Percentiles rank a stretch among this genome's conserved stretches.
phyloP scores from a whole-genome alignment of 2,329 filamentous ascomycete species.

The Neonectria ditissima region DNA sequence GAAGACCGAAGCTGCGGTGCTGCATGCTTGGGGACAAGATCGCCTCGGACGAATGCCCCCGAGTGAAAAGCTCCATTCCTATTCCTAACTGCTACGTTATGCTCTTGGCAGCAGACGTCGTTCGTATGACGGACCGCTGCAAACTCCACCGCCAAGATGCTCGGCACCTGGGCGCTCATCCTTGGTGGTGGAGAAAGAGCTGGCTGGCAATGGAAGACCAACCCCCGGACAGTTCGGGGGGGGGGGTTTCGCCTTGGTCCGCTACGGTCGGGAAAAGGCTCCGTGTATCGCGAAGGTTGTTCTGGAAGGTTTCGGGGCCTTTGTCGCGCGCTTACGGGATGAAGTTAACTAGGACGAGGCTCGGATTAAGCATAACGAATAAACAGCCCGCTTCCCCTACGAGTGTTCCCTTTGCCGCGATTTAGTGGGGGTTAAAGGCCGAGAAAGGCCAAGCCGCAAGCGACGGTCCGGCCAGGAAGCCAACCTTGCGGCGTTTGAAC shows the following conservation, averaged over 20 bases:
- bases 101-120: background rate
- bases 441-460: background rate
- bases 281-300: background rate
- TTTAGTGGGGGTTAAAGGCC: background rate
- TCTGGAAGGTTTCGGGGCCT: background rate
- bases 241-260: too few species aligned
- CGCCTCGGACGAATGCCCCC: constrained; percentile 30
- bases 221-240: too few species aligned
- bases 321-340: constrained; percentile 1
- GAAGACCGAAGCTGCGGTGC: background rate
- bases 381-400: constrained; percentile 9
- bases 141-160: constrained; percentile 39
- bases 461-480: background rate
- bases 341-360: background rate
- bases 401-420: background rate
- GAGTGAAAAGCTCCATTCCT: constrained; percentile 20
- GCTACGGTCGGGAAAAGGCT: too few species aligned
- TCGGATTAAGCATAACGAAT: constrained; percentile 36
- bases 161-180: constrained; percentile 36
- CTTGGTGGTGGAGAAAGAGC: constrained; percentile 15
- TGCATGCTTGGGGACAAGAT: constrained; percentile 31
- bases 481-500: background rate
- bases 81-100: too few species aligned
- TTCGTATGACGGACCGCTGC: constrained; percentile 10
- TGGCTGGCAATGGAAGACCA: constrained; percentile 12